Evolutionary conservation across 2,329 filamentous ascomycete genomes (phyloP).

Genomic region (Fusarium algeriense): DNA sequence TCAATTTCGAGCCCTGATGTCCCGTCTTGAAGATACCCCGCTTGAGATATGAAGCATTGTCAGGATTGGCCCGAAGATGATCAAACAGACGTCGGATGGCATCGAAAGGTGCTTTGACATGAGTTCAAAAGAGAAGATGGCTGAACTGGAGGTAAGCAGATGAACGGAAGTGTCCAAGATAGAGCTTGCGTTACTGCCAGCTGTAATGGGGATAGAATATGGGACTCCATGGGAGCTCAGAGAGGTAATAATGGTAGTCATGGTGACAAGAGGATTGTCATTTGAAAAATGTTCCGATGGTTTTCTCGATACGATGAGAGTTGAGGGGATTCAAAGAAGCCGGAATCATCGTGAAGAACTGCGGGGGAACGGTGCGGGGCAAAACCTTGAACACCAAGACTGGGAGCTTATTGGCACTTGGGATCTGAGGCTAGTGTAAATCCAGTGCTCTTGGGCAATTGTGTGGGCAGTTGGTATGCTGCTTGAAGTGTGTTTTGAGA

Average conservation of each 20-base stretch:
- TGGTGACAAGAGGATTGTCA: neutral
- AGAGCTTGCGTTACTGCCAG: neutral
- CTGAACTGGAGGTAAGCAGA: neutral
- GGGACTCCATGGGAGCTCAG: neutral
- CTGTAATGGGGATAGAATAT: neutral
- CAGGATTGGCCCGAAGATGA: neutral
- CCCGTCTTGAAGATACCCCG: constrained; percentile 3
- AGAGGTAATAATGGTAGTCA: neutral
- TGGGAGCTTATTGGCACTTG: neutral
- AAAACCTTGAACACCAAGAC: neutral
- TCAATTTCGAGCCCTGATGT: constrained; percentile 2
- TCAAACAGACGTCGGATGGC: neutral
- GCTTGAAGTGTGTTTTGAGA: no score
- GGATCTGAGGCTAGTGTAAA: neutral
- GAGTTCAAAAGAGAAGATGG: neutral
- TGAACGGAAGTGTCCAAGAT: neutral
- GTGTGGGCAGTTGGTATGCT: no score
- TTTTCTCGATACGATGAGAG: neutral
- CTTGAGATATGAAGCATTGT: neutral
- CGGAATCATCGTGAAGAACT: neutral
- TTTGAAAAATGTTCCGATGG: neutral
- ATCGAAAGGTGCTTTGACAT: neutral
- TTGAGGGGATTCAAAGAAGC: neutral
- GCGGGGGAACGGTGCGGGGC: neutral
- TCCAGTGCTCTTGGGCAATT: no score